phyloP scores from a whole-genome alignment of 495 filamentous ascomycete species.

The Hypoxylon lienhwacheense region DNA sequence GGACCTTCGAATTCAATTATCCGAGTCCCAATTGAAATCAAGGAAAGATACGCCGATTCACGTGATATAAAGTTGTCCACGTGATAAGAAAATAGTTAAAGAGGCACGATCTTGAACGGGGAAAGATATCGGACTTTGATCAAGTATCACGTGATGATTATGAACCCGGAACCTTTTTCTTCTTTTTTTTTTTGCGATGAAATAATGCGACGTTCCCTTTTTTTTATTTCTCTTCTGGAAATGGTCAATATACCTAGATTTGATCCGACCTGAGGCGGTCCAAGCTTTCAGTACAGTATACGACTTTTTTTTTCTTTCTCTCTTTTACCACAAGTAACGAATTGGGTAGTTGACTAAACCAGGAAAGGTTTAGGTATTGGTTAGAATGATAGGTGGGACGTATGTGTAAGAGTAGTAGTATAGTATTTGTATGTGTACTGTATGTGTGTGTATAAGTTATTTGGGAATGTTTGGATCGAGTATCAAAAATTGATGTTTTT shows the following conservation, averaged over 20 bases:
- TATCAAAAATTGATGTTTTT: slow-evolving; percentile 1
- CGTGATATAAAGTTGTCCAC: neutral
- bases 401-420: too few species aligned
- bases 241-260: neutral
- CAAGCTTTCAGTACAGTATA: neutral
- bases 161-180: neutral
- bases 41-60: neutral
- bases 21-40: neutral
- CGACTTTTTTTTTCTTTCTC: neutral
- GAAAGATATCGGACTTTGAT: too few species aligned
- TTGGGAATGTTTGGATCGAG: too few species aligned
- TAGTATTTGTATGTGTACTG: too few species aligned
- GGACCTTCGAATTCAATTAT: slow-evolving; percentile 9
- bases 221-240: neutral
- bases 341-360: too few species aligned
- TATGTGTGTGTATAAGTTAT: too few species aligned
- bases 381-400: too few species aligned
- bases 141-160: too few species aligned
- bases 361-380: too few species aligned
- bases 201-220: too few species aligned
- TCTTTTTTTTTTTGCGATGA: neutral
- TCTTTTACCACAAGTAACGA: neutral
- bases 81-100: too few species aligned
- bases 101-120: too few species aligned
- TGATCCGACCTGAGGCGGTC: neutral